Evolutionary conservation across 768 basidiomycete genomes (phyloP), one percentile per base, ranked within the genome.

Genomic region (Tephrocybe rancida): DNA sequence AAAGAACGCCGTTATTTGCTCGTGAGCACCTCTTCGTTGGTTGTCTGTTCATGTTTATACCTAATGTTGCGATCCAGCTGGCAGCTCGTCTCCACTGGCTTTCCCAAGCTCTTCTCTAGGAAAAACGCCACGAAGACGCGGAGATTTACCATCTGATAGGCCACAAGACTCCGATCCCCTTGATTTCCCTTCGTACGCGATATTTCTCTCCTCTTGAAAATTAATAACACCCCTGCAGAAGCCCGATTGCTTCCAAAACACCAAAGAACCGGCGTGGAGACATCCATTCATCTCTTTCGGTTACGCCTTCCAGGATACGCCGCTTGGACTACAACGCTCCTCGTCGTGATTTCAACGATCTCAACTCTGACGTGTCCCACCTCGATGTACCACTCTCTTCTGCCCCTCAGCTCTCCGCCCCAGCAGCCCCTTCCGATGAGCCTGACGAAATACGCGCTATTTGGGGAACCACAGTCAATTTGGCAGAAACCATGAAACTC

Each of bases 381-480:
- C 73, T 87, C 24, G 79, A 79, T 34, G 68, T 86, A 10, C 85
- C 86, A 9, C 67, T 75, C 19, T 87, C 86, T 3, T 84, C 81
- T 47, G 80, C 62, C 11, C 76, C 75, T 8, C 65, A 64, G 43
- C 81, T 86, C 37, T 90, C 87, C 48, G 89, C 79, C 6, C 84
- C 80, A 14, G 80, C 75, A 25, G 78, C 68, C 1, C 83, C 82
- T 13, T 83, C 82, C 11, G 90, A 88, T 55, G 87, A 88, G 50
- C 88, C 87, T 0, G 90, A 91, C 52, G 91, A 91, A 60, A 89
- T 93, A 46, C 82, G 91, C 50, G 94, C 93, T 21, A 92, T 99
- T 56, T 99, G 97, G 96, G 97, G 97, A 26, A 99, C 97, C 0
- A 95, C 92, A 1, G 95, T 99, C 62, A 90, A 92, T 59, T 79